phyloP scores from a whole-genome alignment of 495 filamentous ascomycete species.

The Tuber aestivum region DNA sequence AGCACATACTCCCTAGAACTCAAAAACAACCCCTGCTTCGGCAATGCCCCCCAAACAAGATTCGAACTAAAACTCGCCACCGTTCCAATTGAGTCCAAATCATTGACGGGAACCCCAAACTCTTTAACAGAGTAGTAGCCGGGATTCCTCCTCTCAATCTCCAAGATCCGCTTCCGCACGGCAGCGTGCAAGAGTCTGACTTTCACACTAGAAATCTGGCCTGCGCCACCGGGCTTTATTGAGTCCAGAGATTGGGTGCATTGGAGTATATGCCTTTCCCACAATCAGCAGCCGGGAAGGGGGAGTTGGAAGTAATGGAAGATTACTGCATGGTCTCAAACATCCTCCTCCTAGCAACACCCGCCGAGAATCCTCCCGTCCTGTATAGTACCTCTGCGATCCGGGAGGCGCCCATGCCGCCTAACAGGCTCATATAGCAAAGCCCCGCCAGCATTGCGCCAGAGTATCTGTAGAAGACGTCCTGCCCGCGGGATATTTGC shows the following conservation, averaged over 20 bases:
- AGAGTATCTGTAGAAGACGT: slow-evolving; percentile 64
- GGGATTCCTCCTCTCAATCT: slow-evolving; percentile 51
- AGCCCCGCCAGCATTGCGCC: slow-evolving; percentile 58
- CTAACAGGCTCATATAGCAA: slow-evolving; percentile 60
- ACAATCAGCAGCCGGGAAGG: neutral
- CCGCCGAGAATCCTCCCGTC: slow-evolving; percentile 70
- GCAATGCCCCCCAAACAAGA: slow-evolving; percentile 62
- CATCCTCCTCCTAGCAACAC: slow-evolving; percentile 62
- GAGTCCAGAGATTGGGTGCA: slow-evolving; percentile 60
- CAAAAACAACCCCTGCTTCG: slow-evolving; percentile 65
- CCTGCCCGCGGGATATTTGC: slow-evolving; percentile 65
- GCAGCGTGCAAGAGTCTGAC: slow-evolving; percentile 69
- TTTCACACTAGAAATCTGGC: slow-evolving; percentile 62
- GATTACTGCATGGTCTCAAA: slow-evolving; percentile 63
- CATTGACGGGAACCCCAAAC: slow-evolving; percentile 65
- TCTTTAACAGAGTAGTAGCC: slow-evolving; percentile 58
- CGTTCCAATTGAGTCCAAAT: slow-evolving; percentile 66
- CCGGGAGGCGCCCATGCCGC: slow-evolving; percentile 57
- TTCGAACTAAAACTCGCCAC: slow-evolving; percentile 62
- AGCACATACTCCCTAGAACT: slow-evolving; percentile 50
- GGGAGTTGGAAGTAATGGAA: neutral
- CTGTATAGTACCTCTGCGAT: slow-evolving; percentile 69
- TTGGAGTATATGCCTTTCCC: slow-evolving; percentile 56
- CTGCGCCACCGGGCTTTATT: slow-evolving; percentile 63
- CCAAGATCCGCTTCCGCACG: slow-evolving; percentile 61